Conservation (phyloP, 345 rosid species). For the Salix viminalis region DNA sequence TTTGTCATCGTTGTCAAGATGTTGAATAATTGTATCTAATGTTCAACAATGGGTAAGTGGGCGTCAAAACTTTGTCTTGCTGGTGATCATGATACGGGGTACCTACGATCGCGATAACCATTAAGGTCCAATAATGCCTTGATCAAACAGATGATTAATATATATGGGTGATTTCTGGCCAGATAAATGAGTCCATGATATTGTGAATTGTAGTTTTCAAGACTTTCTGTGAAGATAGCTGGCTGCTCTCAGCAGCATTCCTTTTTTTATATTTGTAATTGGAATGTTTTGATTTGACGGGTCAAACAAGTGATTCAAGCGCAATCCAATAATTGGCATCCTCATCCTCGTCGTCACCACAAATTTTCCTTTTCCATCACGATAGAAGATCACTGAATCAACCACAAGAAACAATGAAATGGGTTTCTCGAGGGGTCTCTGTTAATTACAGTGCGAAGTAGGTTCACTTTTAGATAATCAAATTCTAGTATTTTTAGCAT, state of each 20-base stretch:
- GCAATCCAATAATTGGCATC: slow-evolving; percentile 15
- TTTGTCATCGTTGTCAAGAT: no score
- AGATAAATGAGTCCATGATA: neutral
- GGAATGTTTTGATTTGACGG: slow-evolving; percentile 18
- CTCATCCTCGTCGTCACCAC: slow-evolving; percentile 11
- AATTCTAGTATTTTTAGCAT: neutral
- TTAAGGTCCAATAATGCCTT: no score
- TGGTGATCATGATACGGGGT: no score
- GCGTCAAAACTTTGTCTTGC: no score
- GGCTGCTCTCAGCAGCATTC: neutral
- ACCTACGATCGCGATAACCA: no score
- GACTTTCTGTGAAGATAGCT: slow-evolving; percentile 9
- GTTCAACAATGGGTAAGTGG: no score
- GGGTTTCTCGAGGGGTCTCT: neutral
- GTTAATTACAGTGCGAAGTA: neutral
- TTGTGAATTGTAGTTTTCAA: slow-evolving; percentile 13
- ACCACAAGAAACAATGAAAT: slow-evolving; percentile 15
- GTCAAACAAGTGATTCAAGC: neutral
- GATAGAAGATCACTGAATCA: slow-evolving; percentile 4
- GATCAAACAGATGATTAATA: no score
- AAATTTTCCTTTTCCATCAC: neutral
- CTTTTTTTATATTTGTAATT: neutral
- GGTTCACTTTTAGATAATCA: neutral
- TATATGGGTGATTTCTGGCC: slow-evolving; percentile 1
- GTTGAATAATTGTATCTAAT: no score